Base-by-base conservation (phyloP, 495 filamentous ascomycete species). In the Pyrenula aspistea region DNA sequence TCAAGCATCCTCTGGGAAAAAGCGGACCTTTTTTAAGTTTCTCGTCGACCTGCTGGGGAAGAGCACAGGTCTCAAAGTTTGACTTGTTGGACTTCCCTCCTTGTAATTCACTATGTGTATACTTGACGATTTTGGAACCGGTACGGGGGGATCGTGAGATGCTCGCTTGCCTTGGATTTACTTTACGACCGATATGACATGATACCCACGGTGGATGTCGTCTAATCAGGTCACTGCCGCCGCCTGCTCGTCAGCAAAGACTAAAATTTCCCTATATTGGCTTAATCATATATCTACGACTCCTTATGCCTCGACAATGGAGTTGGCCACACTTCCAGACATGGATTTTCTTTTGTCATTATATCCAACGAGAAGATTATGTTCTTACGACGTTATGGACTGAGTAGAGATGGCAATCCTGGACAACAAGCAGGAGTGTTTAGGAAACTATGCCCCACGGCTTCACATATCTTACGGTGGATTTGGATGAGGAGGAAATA, bases 1-100 rank as follows among this genome's bases (percentile, higher is more conserved):
- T 19, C 69, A 67, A 8, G 55, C 60, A 24, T 67, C 60, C 21
- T 69, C 71, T 2, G 52, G 68, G 53, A 75, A 64, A 61, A 72
- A 77, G 60, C 67, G 72, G 49, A 73, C 65, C 54, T 72, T 78
- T 61, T 68, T 78, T 67, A 64, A 65, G 51, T 76, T 78, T 59
- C 71, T 78, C 62, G 71, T 73, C 51, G 72, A 73, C 53, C 63
- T 77, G 47, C 50, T 52, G 10, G 50, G 50, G 10, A 8, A 19
- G 8, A 19, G 50, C 15, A 42, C 31, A 8, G 15, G 31, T 15
- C 31, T 42, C 15, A 42, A 15, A 15, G 31, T 15, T 42, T 42
- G 31, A 42, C 4, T 8, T n/a, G n/a, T n/a, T n/a, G n/a, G n/a
- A n/a, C n/a, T n/a, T n/a, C n/a, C n/a, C n/a, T n/a, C n/a, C n/a